These are phyloP conservation scores for Bromus sterilis DNA, from an alignment of 176 grass and related monocot genomes.

Conservation along the genomic window DNA sequence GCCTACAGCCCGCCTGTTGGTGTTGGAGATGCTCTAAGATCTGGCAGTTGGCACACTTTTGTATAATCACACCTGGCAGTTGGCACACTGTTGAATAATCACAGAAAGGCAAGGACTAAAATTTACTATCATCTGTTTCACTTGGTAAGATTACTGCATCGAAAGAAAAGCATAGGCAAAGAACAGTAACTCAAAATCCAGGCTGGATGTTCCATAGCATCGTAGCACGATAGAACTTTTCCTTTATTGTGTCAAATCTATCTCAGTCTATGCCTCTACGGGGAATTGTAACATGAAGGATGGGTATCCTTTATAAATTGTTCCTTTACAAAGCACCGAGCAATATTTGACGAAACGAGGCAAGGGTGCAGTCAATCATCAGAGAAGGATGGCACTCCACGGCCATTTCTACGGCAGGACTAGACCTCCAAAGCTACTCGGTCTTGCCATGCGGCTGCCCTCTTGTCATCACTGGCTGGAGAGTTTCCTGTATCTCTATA, in stretches of 20 bases:
- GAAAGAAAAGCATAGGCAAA: background rate
- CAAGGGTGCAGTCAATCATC: background rate
- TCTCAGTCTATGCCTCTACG: background rate
- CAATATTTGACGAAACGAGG: background rate
- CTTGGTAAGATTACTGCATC: background rate
- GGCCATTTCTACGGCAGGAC: background rate
- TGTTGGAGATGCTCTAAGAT: no score
- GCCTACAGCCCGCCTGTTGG: no score
- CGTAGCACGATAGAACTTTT: background rate
- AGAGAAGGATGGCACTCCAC: background rate
- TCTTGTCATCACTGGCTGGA: conserved; percentile 45
- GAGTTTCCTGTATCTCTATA: conserved; percentile 54
- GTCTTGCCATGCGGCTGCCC: conserved; percentile 65
- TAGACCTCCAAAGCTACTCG: conserved; percentile 50
- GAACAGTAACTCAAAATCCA: background rate
- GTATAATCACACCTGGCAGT: background rate
- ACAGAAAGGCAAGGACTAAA: background rate
- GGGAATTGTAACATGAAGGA: background rate
- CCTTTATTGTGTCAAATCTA: background rate
- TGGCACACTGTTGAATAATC: background rate
- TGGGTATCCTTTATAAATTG: conserved; percentile 7
- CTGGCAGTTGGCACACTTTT: no score
- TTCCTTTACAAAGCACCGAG: conserved; percentile 29
- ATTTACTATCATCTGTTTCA: background rate
- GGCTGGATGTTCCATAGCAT: background rate